Percentiles rank a stretch among this genome's conserved stretches.
Evolutionary conservation across 352 stramenopile genomes (phyloP).

Genomic region (Blastocystis hominis): DNA sequence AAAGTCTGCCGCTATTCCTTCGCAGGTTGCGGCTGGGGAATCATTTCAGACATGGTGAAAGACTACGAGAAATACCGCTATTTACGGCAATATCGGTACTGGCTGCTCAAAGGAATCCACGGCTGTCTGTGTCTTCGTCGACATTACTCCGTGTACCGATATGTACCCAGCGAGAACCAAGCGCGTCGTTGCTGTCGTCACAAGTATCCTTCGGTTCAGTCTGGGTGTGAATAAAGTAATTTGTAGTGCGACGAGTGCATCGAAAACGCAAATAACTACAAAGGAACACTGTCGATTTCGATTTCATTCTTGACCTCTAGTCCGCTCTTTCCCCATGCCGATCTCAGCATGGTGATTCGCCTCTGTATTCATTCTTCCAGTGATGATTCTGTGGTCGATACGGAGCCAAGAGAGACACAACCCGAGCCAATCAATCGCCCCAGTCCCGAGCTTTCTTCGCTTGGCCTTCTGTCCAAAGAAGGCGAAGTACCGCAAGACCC

Average conservation of each 20-base stretch:
- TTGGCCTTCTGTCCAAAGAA: not conserved
- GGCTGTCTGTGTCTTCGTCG: not conserved
- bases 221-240: not conserved
- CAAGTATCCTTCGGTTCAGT: not conserved
- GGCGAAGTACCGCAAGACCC: not conserved
- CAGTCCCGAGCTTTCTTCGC: not conserved
- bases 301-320: not conserved
- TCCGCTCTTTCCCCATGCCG: not conserved
- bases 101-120: not conserved
- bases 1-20: constrained; percentile 2
- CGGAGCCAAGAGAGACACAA: not conserved
- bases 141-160: not conserved
- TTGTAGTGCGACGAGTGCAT: constrained; percentile 18
- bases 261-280: not conserved
- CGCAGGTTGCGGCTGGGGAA: constrained; percentile 20
- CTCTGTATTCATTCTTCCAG: not conserved
- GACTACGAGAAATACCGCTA: constrained; percentile 43
- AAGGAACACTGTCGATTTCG: not conserved
- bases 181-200: not conserved
- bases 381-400: not conserved
- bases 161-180: not conserved
- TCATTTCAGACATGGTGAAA: constrained; percentile 39
- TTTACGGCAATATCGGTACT: constrained; percentile 9
- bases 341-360: not conserved
- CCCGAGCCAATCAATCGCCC: too few relatives aligned